Evolutionary conservation across 139 green algal genomes (phyloP), one percentile per base, ranked within the genome.

Genomic region (Auxenochlorella pyrenoidosa): DNA sequence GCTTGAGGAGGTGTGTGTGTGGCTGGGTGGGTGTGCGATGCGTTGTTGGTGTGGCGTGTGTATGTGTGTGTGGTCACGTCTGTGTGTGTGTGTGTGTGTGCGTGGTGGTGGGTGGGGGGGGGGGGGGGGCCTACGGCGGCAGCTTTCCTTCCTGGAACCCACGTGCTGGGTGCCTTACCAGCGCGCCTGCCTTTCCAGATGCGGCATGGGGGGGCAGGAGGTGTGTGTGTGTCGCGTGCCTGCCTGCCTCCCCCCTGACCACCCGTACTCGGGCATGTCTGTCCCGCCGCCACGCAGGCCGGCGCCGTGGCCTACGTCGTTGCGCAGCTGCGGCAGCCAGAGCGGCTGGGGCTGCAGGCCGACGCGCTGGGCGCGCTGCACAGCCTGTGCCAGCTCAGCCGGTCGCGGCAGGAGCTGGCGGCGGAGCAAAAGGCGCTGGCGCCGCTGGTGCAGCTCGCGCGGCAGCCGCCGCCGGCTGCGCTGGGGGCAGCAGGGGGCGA

Each of bases 351-450:
- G 44, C 78, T 92, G 68, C 91, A 95, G 86, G 81, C 92, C 47
- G 91, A 97, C 82, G 95, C 91, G 32, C 91, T 98, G 77, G 83
- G 91, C 26, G 93, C 95, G 60, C 88, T 98, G 80, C 93, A 96
- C 90, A 94, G 95, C 88, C 90, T 98, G 58, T 98, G 95, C 90
- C 95, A 96, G 87, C 92, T 95, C 86, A 95, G 95, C 88, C 92
- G 92, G 59, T 83, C 75, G 41, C 87, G 92, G 51, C 93, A 96
- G 71, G 94, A 97, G 86, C 85, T 79, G 15, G 94, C 95, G 4
- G 93, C 95, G 0, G 88, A 87, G 41, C 88, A 89, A 0, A 92
- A 92, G 65, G 88, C 95, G 44, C 91, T 93, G 26, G 92, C 91
- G 10, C 89, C 93, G 87, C 90, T 98, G 32, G 82, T 79, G n/a